Conservation (phyloP, 129 eudicot species). For the Glebionis coronaria region DNA sequence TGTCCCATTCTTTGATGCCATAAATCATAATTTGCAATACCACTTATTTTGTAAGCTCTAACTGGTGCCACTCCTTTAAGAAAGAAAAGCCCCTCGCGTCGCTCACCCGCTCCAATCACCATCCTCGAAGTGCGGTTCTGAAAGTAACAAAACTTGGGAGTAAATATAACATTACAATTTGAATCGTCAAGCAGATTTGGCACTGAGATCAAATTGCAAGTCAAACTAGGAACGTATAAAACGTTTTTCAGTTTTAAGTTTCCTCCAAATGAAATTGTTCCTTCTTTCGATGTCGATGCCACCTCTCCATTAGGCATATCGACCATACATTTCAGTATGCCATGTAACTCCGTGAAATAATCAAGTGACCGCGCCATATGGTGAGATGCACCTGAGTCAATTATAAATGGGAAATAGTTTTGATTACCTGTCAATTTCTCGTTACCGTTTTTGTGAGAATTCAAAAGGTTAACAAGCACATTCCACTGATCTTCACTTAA, state of each 20-base stretch:
- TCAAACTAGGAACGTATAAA: too few species aligned
- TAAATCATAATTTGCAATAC: not conserved
- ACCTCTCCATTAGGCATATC: too few species aligned
- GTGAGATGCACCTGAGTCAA: not conserved
- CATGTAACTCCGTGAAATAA: too few species aligned
- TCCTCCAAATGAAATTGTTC: too few species aligned
- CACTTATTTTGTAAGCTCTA: not conserved
- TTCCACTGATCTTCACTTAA: not conserved
- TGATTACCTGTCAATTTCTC: conserved; percentile 6
- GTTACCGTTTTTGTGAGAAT: not conserved
- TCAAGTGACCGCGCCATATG: conserved; percentile 1
- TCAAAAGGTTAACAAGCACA: not conserved
- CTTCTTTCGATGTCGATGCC: too few species aligned
- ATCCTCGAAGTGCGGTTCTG: conserved; percentile 24
- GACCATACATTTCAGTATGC: too few species aligned
- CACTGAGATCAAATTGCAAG: too few species aligned
- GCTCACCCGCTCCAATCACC: conserved; percentile 29
- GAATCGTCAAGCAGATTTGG: too few species aligned
- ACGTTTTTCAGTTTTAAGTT: too few species aligned
- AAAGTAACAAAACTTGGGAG: too few species aligned
- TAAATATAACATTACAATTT: too few species aligned
- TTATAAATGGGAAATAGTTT: not conserved
- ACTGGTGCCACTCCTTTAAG: not conserved
- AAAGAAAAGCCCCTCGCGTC: conserved; percentile 9
- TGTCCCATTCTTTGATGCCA: conserved; percentile 14